Base-by-base conservation (phyloP, 2,329 filamentous ascomycete genomes). In the Trichoderma cornu-damae region DNA sequence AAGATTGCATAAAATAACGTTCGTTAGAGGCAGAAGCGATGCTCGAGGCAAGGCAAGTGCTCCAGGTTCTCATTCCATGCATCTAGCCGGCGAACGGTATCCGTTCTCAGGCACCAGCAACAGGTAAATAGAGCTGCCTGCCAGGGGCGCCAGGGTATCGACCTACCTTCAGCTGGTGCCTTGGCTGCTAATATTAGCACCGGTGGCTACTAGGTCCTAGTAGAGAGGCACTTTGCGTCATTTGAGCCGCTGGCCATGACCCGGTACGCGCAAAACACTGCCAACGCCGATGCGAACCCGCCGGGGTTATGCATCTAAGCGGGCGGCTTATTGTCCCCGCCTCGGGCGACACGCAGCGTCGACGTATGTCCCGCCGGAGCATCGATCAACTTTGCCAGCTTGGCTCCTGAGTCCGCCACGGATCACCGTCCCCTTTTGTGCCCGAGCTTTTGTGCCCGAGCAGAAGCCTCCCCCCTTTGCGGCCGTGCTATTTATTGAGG, bases 151-250 rank as follows among this genome's bases (percentile, higher is more conserved):
- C n/a, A n/a, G n/a, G n/a, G n/a, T n/a, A n/a, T n/a, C n/a, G n/a
- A n/a, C n/a, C n/a, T n/a, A n/a, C n/a, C n/a, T n/a, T n/a, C n/a
- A n/a, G n/a, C n/a, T n/a, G n/a, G n/a, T n/a, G n/a, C n/a, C n/a
- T n/a, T n/a, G n/a, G 28, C 28, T 9, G 1, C 6, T 42, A 22
- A 9, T 42, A 40, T 18, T 18, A 42, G 28, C 6, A n/a, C n/a
- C n/a, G n/a, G n/a, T n/a, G n/a, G n/a, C n/a, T n/a, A n/a, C n/a
- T n/a, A n/a, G n/a, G n/a, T n/a, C n/a, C n/a, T n/a, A 22, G 32
- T 14, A 28, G 52, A 60, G 50, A 55, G 54, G 50, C 42, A 44
- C 43, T 53, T 65, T 66, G 64, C 64, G 63, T 65, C 64, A 66
- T 64, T 65, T 63, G 49, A 51, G 47, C 49, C 42, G 56, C 42